These are phyloP conservation scores for Erythrophleum fordii DNA, from an alignment of 306 rosid genomes.

Conservation along the genomic window DNA sequence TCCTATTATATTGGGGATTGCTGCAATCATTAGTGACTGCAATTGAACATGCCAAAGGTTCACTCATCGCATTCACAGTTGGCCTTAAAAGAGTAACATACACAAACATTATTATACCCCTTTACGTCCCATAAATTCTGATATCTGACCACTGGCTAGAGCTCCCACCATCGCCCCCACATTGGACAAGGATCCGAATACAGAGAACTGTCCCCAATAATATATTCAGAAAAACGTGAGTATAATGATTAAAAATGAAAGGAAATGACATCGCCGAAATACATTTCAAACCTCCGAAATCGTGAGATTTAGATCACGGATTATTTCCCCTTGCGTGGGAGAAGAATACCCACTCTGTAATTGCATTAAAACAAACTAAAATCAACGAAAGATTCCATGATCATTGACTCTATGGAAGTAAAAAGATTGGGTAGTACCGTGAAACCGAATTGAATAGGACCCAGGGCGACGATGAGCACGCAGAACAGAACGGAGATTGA, in stretches of 20 bases:
- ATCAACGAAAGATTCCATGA: neutral
- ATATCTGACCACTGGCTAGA: conserved; percentile 85
- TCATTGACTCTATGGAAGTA: neutral
- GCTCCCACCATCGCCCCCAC: conserved; percentile 97
- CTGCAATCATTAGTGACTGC: conserved; percentile 78
- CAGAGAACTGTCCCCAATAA: conserved; percentile 58
- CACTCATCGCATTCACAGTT: conserved; percentile 11
- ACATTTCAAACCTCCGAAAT: conserved; percentile 63
- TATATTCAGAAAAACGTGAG: neutral
- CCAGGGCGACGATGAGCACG: conserved; percentile 81
- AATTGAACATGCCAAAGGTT: conserved; percentile 39
- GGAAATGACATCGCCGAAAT: neutral
- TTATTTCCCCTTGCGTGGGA: conserved; percentile 67
- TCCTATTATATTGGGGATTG: conserved; percentile 75
- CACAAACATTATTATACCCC: conserved; percentile 60
- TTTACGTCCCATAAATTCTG: conserved; percentile 81
- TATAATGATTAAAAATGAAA: neutral
- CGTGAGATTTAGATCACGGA: conserved; percentile 64
- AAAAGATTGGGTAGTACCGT: conserved; percentile 39
- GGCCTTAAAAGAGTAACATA: conserved; percentile 18
- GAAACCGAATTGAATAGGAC: conserved; percentile 90
- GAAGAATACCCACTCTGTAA: conserved; percentile 79
- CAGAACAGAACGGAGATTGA: conserved; percentile 76
- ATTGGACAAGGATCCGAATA: conserved; percentile 83
- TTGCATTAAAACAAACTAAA: neutral